Conservation (phyloP, 352 stramenopile genomes). For the Phytophthora palmivora region DNA sequence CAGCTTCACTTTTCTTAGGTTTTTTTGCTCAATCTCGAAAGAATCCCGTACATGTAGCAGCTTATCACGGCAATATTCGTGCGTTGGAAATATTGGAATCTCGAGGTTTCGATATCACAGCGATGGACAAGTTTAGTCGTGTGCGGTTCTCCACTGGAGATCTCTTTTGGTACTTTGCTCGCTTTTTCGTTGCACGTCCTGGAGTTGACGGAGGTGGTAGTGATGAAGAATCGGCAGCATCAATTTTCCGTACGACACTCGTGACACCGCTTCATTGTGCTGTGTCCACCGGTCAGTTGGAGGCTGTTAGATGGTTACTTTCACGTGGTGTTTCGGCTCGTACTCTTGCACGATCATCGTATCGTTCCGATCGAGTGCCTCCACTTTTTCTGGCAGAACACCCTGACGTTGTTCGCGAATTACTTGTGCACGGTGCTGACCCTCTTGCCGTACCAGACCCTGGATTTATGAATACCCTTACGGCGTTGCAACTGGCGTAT, state of each 20-base stretch:
- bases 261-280: conserved; percentile 85
- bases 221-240: conserved; percentile 73
- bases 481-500: conserved; percentile 80
- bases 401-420: conserved; percentile 61
- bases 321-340: conserved; percentile 59
- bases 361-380: conserved; percentile 73
- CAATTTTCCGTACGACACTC: conserved; percentile 85
- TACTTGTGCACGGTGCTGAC: conserved; percentile 73
- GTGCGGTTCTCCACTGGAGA: conserved; percentile 84
- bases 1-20: conserved; percentile 56
- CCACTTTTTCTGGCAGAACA: conserved; percentile 83
- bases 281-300: conserved; percentile 70
- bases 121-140: conserved; percentile 81
- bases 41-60: conserved; percentile 83
- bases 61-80: conserved; percentile 74
- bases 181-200: conserved; percentile 69
- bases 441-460: conserved; percentile 72
- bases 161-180: conserved; percentile 84
- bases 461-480: conserved; percentile 84
- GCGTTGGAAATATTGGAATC: conserved; percentile 64
- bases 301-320: conserved; percentile 78
- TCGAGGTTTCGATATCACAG: conserved; percentile 65
- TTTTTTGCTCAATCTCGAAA: conserved; percentile 75
- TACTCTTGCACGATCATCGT: conserved; percentile 63
- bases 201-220: conserved; percentile 33